A percentile compares a stretch with the other conserved stretches of the same genome.
These are phyloP conservation scores for Exophiala calicioides DNA, from an alignment of 2,329 filamentous ascomycete genomes.

Conservation along the genomic window DNA sequence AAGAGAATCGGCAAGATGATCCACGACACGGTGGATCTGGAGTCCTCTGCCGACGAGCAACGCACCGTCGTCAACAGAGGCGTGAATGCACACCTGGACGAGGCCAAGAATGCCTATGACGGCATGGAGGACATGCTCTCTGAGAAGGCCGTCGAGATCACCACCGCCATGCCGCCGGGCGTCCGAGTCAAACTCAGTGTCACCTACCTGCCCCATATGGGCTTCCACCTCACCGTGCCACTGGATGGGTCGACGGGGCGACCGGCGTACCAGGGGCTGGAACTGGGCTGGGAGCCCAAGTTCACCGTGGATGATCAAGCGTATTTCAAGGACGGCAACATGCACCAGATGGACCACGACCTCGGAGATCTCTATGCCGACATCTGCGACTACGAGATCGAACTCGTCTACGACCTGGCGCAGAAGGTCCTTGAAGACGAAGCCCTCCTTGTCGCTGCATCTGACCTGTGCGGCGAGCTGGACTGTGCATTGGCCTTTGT, in stretches of 20 bases:
- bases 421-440: slow-evolving; percentile 70
- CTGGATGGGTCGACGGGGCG: slow-evolving; percentile 60
- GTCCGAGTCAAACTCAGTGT: slow-evolving; percentile 65
- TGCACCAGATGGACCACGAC: slow-evolving; percentile 76
- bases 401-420: slow-evolving; percentile 77
- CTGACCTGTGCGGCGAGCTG: slow-evolving; percentile 80
- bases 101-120: slow-evolving; percentile 73
- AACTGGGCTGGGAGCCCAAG: slow-evolving; percentile 72
- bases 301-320: slow-evolving; percentile 70
- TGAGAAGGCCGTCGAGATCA: slow-evolving; percentile 65
- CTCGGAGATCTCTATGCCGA: slow-evolving; percentile 82
- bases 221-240: slow-evolving; percentile 78
- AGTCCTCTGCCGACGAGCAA: slow-evolving; percentile 57
- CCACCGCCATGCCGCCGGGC: slow-evolving; percentile 61
- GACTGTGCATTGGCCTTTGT: slow-evolving; percentile 80
- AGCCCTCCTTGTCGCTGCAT: slow-evolving; percentile 65
- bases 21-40: slow-evolving; percentile 57
- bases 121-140: slow-evolving; percentile 74
- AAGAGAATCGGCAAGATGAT: slow-evolving; percentile 70
- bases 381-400: slow-evolving; percentile 87
- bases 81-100: slow-evolving; percentile 73
- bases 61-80: slow-evolving; percentile 73
- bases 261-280: slow-evolving; percentile 64
- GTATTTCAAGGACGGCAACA: slow-evolving; percentile 84
- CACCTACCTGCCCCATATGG: slow-evolving; percentile 87